A percentile compares a stretch with the other conserved stretches of the same genome.
These are phyloP conservation scores for Oryza meridionalis DNA, from an alignment of 176 grass and related monocot genomes.

Conservation along the genomic window DNA sequence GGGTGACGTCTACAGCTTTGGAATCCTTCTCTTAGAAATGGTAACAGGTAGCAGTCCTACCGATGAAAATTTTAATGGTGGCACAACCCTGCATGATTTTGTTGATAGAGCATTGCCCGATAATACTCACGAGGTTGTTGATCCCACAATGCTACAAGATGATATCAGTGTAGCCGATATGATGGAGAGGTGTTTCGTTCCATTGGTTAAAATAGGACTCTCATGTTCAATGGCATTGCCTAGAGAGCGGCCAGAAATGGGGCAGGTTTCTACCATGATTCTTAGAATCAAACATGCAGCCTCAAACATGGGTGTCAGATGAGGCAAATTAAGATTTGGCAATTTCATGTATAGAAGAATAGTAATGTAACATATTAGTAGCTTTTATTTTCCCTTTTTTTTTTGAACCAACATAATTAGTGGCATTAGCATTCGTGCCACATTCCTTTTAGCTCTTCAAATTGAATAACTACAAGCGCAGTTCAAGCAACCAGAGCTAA, in stretches of 20 bases:
- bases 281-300: conserved; percentile 33
- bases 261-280: conserved; percentile 34
- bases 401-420: too few species aligned
- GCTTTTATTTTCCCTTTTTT: too few species aligned
- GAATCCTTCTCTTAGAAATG: conserved; percentile 48
- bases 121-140: not conserved
- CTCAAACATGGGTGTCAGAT: conserved; percentile 1
- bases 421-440: too few species aligned
- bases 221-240: conserved; percentile 38
- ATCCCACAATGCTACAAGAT: conserved; percentile 29
- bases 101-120: conserved; percentile 26
- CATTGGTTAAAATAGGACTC: conserved; percentile 40
- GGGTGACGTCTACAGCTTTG: conserved; percentile 58
- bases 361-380: too few species aligned
- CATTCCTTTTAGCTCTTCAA: not conserved
- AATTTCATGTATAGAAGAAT: not conserved
- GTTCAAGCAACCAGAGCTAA: not conserved
- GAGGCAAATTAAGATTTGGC: not conserved
- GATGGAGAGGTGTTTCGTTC: conserved; percentile 38
- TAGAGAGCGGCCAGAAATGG: conserved; percentile 34
- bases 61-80: conserved; percentile 27
- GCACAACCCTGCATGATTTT: conserved; percentile 28
- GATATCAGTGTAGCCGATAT: not conserved
- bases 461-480: not conserved
- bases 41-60: conserved; percentile 39